Evolutionary conservation across 1,139 yeast species (phyloP).

Genomic region (Hyphopichia pseudoburtonii): DNA sequence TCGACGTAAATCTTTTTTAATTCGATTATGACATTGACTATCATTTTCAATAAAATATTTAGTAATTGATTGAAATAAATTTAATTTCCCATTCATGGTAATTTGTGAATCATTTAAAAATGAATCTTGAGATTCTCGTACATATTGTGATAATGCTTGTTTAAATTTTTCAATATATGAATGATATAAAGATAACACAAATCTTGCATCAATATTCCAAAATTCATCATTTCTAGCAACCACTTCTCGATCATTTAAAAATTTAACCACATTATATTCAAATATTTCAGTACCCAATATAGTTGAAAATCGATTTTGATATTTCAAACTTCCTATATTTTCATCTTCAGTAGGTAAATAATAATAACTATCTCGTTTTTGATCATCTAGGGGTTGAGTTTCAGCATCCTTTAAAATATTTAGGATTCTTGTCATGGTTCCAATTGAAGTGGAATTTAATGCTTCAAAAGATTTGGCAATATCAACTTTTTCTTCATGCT

Average conservation of each 20-base stretch:
- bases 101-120: conserved; percentile 9
- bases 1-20: conserved; percentile 4
- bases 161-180: conserved; percentile 5
- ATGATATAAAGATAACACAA: conserved; percentile 3
- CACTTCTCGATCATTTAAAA: conserved; percentile 14
- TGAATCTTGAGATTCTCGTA: conserved; percentile 9
- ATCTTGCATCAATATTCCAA: conserved; percentile 8
- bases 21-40: conserved; percentile 5
- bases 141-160: background rate
- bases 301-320: conserved; percentile 7
- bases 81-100: conserved; percentile 9
- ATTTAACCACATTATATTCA: conserved; percentile 15
- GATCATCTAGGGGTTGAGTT: conserved; percentile 2
- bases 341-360: conserved; percentile 1
- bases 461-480: conserved; percentile 11
- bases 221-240: conserved; percentile 10
- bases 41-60: conserved; percentile 13
- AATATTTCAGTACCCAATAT: conserved; percentile 16
- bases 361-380: background rate
- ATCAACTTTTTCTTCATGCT: conserved; percentile 3
- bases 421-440: conserved; percentile 17
- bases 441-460: conserved; percentile 13
- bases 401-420: conserved; percentile 12
- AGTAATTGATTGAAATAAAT: conserved; percentile 9
- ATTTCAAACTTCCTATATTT: conserved; percentile 5